Base-by-base conservation (phyloP, 164 flowering plant species). In the Hamamelis virginiana region DNA sequence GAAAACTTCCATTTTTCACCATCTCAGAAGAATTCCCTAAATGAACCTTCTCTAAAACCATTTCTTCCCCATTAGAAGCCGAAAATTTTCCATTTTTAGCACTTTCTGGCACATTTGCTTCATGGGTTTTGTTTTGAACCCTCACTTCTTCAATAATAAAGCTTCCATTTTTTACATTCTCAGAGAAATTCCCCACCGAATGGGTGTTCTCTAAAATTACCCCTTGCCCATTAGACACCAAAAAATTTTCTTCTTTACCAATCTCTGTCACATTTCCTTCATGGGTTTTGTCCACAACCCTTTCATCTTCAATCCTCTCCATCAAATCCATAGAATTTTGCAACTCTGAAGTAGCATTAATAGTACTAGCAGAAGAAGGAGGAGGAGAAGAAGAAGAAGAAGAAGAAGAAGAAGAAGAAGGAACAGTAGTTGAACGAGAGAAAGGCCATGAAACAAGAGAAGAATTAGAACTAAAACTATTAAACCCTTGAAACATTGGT, bases 401-500 rank as follows among this genome's bases (percentile, higher is more conserved):
- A 69, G 59, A 19, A 70, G 57, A 51, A 48, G 72, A 58, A 65
- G 65, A 43, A 25, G 41, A 6, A 33, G 45, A 33, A 48, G 75
- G 10, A 58, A 14, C 18, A 23, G 75, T 18, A 62, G 15, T 59
- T 41, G 83, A 56, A 56, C 67, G 70, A 4, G 80, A 65, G 59
- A 73, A 78, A 8, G 79, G 73, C 79, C 81, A 78, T 12, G 82
- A 71, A 55, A 46, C 38, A 65, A 72, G 18, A 51, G 72, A 28
- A 53, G 80, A 70, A 69, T 45, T 72, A 46, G 26, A 21, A 62
- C 44, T 16, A 38, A 56, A 50, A 67, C 67, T 60, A 43, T 64
- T 33, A 19, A 75, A 76, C n/a, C 78, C 83, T 45, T 71, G 81
- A 64, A 81, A 65, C 22, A 72, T 33, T 12, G 82, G 78, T 25